Evolutionary conservation across 2,329 filamentous ascomycete genomes (phyloP), one percentile per base, ranked within the genome.

Genomic region (Stachybotrys chartarum): DNA sequence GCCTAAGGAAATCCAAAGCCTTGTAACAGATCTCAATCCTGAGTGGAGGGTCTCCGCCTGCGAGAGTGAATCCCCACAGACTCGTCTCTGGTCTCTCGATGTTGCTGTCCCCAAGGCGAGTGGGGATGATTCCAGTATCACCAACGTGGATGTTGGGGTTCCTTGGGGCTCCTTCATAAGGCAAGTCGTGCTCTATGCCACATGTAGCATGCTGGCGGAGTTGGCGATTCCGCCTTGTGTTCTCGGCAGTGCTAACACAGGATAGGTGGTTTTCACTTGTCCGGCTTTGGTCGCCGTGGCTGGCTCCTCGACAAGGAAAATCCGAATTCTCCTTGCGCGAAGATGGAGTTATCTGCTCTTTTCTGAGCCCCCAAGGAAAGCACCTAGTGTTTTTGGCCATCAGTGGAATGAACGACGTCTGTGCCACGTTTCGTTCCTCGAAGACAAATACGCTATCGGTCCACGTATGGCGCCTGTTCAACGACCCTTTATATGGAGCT

Each of bases 261-360:
- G 6, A 51, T 52, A 83, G 88, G 62, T 96, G 91, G 84, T 93
- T 96, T 67, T 84, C 90, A 7, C 72, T 96, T 12, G 85, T 95
- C 6, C 84, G 91, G 17, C 76, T 90, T 4, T 94, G 86, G 84
- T 81, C 80, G 39, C 87, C 91, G 1, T 97, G 93, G 93, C 75
- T 96, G 11, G 90, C 88, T 7, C 93, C 93, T n/a, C 79, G 91
- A 45, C 92, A 97, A 68, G 92, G 92, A 12, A 84, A 81, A 58
- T 70, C 75, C 4, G 73, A 73, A 0, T 88, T 96, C 55, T 73
- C 75, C 5, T 75, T 92, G 5, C 87, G 91, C 58, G 89, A 91
- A 62, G 89, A 95, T 64, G 90, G 85, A 1, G 72, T 97, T 2
- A 67, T 96, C 17, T 85, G 86, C 56, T 89, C 90, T 0, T 96